Conservation (phyloP, 2,329 filamentous ascomycete genomes). For the Fusarium algeriense region DNA sequence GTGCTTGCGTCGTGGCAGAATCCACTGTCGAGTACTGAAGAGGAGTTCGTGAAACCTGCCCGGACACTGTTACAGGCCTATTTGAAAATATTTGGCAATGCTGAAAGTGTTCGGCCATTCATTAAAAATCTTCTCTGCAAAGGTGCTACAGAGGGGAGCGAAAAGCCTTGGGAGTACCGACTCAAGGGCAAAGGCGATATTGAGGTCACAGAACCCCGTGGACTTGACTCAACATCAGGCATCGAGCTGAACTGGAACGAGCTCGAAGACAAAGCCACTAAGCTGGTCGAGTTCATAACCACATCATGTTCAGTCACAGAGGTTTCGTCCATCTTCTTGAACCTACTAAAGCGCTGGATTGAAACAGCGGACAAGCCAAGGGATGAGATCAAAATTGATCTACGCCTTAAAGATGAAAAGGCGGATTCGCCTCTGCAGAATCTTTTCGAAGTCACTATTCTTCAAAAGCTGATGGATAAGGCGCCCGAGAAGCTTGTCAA, state of each 20-base stretch:
- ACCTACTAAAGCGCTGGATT: conserved; percentile 70
- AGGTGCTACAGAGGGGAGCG: conserved; percentile 56
- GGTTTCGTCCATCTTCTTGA: conserved; percentile 70
- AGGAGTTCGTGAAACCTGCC: conserved; percentile 60
- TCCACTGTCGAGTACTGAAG: conserved; percentile 50
- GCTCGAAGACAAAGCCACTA: conserved; percentile 62
- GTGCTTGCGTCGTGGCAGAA: conserved; percentile 66
- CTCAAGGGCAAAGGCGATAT: conserved; percentile 61
- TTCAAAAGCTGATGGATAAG: conserved; percentile 74
- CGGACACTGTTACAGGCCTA: conserved; percentile 67
- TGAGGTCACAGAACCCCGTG: conserved; percentile 59
- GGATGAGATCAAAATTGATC: conserved; percentile 45
- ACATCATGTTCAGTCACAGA: conserved; percentile 66
- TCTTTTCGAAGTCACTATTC: conserved; percentile 70
- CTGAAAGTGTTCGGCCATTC: conserved; percentile 62
- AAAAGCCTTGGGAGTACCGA: conserved; percentile 66
- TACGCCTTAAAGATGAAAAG: conserved; percentile 47
- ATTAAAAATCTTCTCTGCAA: conserved; percentile 67
- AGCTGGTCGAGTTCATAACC: conserved; percentile 63
- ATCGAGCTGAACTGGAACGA: conserved; percentile 56
- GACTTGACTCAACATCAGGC: conserved; percentile 16
- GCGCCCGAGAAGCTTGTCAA: conserved; percentile 73
- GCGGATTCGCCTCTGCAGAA: conserved; percentile 58
- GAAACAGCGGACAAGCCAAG: conserved; percentile 46
- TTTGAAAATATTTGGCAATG: conserved; percentile 66